Base-by-base conservation (phyloP, 2,329 filamentous ascomycete genomes). In the Cladosporium sp. region DNA sequence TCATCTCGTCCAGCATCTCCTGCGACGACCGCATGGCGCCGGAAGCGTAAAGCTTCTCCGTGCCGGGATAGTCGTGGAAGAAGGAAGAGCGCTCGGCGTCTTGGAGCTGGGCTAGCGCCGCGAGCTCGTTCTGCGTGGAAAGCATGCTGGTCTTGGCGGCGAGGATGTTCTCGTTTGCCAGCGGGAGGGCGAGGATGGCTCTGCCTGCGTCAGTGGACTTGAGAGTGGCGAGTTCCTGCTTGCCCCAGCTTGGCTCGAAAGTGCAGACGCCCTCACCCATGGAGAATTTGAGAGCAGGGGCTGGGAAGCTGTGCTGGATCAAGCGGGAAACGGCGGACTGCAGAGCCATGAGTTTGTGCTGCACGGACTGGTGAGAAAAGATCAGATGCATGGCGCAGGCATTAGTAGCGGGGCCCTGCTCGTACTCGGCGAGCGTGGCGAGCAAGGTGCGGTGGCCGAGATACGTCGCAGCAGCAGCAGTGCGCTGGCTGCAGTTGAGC, bases 41-140 rank as follows among this genome's bases (percentile, higher is more conserved):
- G 5, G 58, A 35, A 29, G 46, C 60, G 46, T 40, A 10, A 11
- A 62, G 33, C 12, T n/a, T n/a, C 60, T 62, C 46, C 12, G 21
- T 53, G 31, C 49, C 60, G 33, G 49, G 60, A 16, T 62, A 53
- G 29, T 62, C 60, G 23, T 23, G 3, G 31, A 53, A 40, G 60
- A 53, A 62, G 3, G 14, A n/a, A 5, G 60, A 49, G 7, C 60
- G 28, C 46, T 62, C 60, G 6, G 7, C 12, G 31, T 14, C 8
- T 26, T 59, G 60, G 14, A 62, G 26, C 26, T 23, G 10, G 18
- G 49, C 29, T 1, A 40, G 33, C 23, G 49, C 26, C 3, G 40
- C 11, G 3, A 29, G 21, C n/a, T 55, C 46, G 18, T 18, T 21
- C 14, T 46, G 21, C 16, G 61, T 18, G 61, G 2, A 18, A 10